phyloP scores from a whole-genome alignment of 306 rosid species.

The Ceratonia siliqua region DNA sequence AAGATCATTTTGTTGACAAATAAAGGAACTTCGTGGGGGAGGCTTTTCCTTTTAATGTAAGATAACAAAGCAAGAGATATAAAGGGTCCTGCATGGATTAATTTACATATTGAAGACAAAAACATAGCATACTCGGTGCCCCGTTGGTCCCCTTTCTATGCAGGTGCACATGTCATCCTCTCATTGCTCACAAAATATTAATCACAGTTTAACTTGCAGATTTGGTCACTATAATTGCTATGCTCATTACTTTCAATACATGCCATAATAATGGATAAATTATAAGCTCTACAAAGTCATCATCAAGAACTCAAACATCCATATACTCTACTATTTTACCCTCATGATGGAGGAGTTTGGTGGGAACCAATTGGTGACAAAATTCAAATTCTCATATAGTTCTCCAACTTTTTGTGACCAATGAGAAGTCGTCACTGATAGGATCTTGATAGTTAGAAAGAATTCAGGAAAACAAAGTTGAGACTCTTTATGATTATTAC shows the following conservation, averaged over 20 bases:
- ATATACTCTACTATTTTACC: slow-evolving; percentile 29
- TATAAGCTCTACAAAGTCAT: slow-evolving; percentile 44
- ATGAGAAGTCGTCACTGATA: slow-evolving; percentile 43
- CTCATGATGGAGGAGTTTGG: slow-evolving; percentile 42
- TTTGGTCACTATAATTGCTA: slow-evolving; percentile 27
- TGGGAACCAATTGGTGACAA: slow-evolving; percentile 51
- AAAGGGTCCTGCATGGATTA: slow-evolving; percentile 34
- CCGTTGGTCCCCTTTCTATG: slow-evolving; percentile 32
- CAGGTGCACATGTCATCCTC: slow-evolving; percentile 35
- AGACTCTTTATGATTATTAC: too few relatives aligned
- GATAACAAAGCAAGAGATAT: slow-evolving; percentile 3
- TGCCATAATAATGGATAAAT: slow-evolving; percentile 50
- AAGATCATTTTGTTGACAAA: slow-evolving; percentile 38
- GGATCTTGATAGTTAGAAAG: too few relatives aligned
- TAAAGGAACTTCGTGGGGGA: slow-evolving; percentile 26
- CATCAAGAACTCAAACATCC: slow-evolving; percentile 50
- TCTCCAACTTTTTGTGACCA: slow-evolving; percentile 43
- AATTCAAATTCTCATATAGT: slow-evolving; percentile 46
- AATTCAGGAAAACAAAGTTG: too few relatives aligned
- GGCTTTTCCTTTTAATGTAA: slow-evolving; percentile 1
- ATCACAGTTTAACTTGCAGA: slow-evolving; percentile 12
- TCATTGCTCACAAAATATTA: slow-evolving; percentile 22
- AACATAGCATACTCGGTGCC: slow-evolving; percentile 35
- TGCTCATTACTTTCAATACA: slow-evolving; percentile 31
- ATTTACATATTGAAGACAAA: slow-evolving; percentile 34